Evolutionary conservation across 1,284 basidiomycete species (phyloP).

Genomic region (Trichosporon sp.): DNA sequence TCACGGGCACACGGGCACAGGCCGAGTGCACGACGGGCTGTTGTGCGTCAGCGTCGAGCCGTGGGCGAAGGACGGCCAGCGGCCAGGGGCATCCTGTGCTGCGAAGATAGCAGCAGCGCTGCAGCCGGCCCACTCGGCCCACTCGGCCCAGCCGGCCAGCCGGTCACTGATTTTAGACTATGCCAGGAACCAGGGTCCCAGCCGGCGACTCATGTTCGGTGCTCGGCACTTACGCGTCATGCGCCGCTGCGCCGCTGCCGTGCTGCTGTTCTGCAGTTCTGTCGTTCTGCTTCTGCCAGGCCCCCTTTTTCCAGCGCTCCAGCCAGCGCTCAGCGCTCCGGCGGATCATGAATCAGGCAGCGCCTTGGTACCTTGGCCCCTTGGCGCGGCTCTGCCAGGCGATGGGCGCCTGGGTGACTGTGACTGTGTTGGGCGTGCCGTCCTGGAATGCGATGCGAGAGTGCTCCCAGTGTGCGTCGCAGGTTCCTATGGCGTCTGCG

Average conservation of each 20-base stretch:
- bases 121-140: background rate
- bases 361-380: background rate
- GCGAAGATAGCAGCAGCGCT: too few species aligned
- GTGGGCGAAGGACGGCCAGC: background rate
- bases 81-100: too few species aligned
- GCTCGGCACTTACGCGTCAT: background rate
- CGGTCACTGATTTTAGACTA: background rate
- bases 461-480: background rate
- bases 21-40: too few species aligned
- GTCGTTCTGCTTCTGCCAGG: background rate
- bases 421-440: background rate
- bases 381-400: background rate
- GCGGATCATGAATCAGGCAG: background rate
- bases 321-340: too few species aligned
- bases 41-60: background rate
- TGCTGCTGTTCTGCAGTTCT: background rate
- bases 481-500: too few species aligned
- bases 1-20: background rate
- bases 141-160: background rate
- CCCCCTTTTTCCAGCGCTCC: conserved; percentile 5
- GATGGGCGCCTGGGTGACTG: background rate
- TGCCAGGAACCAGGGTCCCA: background rate
- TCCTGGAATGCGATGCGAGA: background rate
- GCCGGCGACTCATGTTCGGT: background rate
- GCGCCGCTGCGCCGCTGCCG: background rate